Percentiles rank a stretch among this genome's conserved stretches.
These are phyloP conservation scores for Cyclotella atomus DNA, from an alignment of 108 stramenopile species.

Conservation along the genomic window DNA sequence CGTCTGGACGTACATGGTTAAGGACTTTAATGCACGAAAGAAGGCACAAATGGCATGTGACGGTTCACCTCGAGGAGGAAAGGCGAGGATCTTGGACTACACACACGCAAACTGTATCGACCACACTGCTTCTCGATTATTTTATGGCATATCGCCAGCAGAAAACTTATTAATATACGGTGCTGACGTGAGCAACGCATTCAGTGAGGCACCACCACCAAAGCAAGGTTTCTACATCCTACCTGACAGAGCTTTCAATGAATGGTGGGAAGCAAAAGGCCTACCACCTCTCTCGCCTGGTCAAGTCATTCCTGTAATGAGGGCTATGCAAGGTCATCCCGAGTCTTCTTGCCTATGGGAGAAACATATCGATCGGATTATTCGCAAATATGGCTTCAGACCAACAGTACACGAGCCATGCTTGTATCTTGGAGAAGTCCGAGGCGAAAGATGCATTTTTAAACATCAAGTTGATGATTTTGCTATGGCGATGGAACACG, in stretches of 20 bases:
- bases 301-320: constrained; percentile 6
- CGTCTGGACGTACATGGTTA: neutral
- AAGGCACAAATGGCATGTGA: neutral
- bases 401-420: constrained; percentile 47
- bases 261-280: neutral
- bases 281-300: neutral
- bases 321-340: neutral
- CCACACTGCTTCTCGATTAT: neutral
- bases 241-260: neutral
- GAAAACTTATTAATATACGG: no score
- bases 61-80: neutral
- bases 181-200: neutral
- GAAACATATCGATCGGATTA: constrained; percentile 24
- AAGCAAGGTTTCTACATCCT: neutral
- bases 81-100: neutral
- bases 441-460: constrained; percentile 30
- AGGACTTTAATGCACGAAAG: neutral
- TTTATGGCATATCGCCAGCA: neutral
- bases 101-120: constrained; percentile 4
- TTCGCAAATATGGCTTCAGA: constrained; percentile 19
- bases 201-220: neutral
- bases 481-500: constrained; percentile 12
- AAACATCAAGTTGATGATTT: constrained; percentile 59
- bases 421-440: constrained; percentile 17
- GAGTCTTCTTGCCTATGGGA: constrained; percentile 36